phyloP scores from a whole-genome alignment of 768 basidiomycete species.

The Auricularia auricula-judae region DNA sequence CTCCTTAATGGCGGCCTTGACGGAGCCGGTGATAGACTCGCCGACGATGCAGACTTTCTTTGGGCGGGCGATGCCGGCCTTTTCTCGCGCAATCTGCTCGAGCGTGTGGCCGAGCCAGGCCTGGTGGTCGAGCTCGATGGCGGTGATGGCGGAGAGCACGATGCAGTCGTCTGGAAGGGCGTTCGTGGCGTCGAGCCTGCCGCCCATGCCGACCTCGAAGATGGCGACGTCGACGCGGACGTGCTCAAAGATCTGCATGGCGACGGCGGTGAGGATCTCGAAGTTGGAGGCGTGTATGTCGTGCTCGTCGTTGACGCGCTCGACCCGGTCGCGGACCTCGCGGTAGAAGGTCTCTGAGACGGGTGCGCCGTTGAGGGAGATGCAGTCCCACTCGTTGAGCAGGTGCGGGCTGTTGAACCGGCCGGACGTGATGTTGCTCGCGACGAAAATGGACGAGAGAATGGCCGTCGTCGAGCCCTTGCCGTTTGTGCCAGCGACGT shows the following conservation, averaged over 20 bases:
- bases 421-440: conserved; percentile 51
- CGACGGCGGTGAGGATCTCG: conserved; percentile 77
- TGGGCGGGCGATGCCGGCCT: conserved; percentile 75
- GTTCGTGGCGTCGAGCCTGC: conserved; percentile 87
- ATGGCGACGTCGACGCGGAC: conserved; percentile 68
- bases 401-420: conserved; percentile 93
- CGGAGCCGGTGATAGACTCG: conserved; percentile 12
- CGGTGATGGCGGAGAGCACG: conserved; percentile 69
- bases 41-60: conserved; percentile 26
- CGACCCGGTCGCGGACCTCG: conserved; percentile 34
- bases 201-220: conserved; percentile 93
- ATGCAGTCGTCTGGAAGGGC: conserved; percentile 60
- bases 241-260: conserved; percentile 63
- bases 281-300: conserved; percentile 53
- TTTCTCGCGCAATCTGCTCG: conserved; percentile 65
- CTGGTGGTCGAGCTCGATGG: conserved; percentile 91
- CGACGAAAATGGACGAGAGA: conserved; percentile 60
- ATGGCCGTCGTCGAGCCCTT: conserved; percentile 89
- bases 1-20: conserved; percentile 32
- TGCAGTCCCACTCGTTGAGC: conserved; percentile 62
- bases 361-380: conserved; percentile 50
- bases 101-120: conserved; percentile 74
- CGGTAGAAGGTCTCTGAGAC: conserved; percentile 40
- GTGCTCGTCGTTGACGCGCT: conserved; percentile 32
- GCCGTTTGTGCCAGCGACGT: conserved; percentile 93